phyloP scores from a whole-genome alignment of 2,329 filamentous ascomycete genomes.

The Pseudogymnoascus sp. region DNA sequence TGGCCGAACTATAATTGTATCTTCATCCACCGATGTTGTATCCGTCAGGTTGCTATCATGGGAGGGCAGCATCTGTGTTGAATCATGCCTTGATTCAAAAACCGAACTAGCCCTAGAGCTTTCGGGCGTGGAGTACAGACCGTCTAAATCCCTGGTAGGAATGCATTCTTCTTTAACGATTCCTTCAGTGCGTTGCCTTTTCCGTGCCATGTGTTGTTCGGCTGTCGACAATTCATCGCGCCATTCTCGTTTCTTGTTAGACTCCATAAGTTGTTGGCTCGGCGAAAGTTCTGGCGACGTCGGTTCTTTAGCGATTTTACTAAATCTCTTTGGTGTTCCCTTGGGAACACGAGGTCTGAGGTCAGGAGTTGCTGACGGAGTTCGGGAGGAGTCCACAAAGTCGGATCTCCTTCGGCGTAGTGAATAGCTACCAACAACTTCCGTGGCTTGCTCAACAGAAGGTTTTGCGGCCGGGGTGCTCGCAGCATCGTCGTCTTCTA shows the following conservation, averaged over 20 bases:
- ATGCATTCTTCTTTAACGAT: constrained; percentile 10
- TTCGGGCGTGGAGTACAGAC: constrained; percentile 5
- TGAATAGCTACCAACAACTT: constrained; percentile 39
- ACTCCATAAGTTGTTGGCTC: constrained; percentile 15
- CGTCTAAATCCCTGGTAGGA: neutral
- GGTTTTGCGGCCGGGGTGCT: constrained; percentile 21
- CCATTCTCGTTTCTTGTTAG: constrained; percentile 22
- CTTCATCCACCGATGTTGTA: constrained; percentile 29
- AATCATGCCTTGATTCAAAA: constrained; percentile 8
- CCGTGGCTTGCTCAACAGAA: constrained; percentile 25
- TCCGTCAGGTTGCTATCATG: constrained; percentile 23
- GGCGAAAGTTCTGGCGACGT: constrained; percentile 20
- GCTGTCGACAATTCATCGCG: constrained; percentile 12
- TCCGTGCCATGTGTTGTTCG: constrained; percentile 2
- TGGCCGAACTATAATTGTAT: constrained; percentile 24
- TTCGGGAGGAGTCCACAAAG: constrained; percentile 44
- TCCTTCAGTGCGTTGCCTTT: neutral
- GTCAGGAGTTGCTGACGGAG: constrained; percentile 50
- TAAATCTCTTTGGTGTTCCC: constrained; percentile 21
- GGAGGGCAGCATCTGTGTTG: neutral
- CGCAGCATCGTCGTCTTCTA: constrained; percentile 34
- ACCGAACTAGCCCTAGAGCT: constrained; percentile 9
- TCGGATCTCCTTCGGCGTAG: constrained; percentile 46
- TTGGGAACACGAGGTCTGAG: constrained; percentile 25
- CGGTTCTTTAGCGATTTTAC: constrained; percentile 18